Evolutionary conservation across 495 filamentous ascomycete species (phyloP).

Genomic region (Penicillium longicatenatum): DNA sequence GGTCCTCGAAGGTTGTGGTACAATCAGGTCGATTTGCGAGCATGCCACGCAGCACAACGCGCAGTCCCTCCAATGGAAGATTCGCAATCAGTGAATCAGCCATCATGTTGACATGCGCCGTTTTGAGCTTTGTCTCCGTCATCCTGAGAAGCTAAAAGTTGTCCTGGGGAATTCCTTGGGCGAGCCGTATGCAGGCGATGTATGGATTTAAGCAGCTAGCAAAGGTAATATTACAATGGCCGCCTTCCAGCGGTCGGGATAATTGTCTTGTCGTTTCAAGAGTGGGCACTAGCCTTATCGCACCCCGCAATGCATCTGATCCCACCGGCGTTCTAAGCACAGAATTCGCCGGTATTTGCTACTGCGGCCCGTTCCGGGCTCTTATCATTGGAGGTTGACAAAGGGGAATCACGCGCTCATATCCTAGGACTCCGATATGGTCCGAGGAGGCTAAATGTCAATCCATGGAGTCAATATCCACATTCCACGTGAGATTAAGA

Average conservation of each 20-base stretch:
- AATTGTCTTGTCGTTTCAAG: neutral
- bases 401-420: neutral
- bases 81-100: conserved; percentile 34
- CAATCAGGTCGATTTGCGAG: conserved; percentile 20
- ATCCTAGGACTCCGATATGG: neutral
- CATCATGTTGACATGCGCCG: conserved; percentile 38
- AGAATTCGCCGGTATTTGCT: conserved; percentile 5
- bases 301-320: conserved; percentile 2
- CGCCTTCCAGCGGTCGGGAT: neutral
- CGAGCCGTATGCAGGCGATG: neutral
- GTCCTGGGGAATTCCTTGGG: conserved; percentile 3
- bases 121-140: conserved; percentile 15
- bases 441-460: neutral
- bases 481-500: neutral
- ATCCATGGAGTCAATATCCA: conserved; percentile 3
- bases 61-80: conserved; percentile 27
- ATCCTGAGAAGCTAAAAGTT: conserved; percentile 6
- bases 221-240: neutral
- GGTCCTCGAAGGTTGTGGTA: conserved; percentile 24
- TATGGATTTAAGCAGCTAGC: conserved; percentile 2
- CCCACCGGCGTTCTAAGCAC: conserved; percentile 1
- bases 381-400: neutral
- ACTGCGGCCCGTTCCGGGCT: conserved; percentile 1
- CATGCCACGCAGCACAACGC: conserved; percentile 23
- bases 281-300: neutral